Conservation (phyloP, 176 grass and related monocot species). For the Bothriochloa decipiens region DNA sequence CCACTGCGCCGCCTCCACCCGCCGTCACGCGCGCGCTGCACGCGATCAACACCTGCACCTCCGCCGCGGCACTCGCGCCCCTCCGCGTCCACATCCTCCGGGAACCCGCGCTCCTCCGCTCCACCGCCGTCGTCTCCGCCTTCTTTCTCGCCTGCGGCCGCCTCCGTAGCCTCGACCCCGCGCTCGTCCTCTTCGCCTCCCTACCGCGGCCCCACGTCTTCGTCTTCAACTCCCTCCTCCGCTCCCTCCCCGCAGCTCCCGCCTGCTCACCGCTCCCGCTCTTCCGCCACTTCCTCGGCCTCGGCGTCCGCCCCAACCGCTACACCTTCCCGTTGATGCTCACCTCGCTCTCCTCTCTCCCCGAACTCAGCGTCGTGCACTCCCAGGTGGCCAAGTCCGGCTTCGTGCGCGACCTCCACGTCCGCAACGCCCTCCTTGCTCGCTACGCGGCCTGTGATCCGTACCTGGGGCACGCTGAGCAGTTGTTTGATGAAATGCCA, state of each 20-base stretch:
- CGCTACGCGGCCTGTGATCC: constrained; percentile 35
- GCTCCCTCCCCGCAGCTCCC: constrained; percentile 40
- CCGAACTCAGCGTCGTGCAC: constrained; percentile 46
- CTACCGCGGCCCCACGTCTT: constrained; percentile 55
- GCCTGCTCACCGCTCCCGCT: constrained; percentile 55
- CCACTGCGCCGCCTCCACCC: constrained; percentile 22
- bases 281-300: constrained; percentile 55
- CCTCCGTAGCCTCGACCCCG: constrained; percentile 53
- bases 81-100: constrained; percentile 44
- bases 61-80: constrained; percentile 25
- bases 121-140: constrained; percentile 47
- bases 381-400: constrained; percentile 54
- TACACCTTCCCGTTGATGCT: constrained; percentile 69
- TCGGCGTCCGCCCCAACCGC: constrained; percentile 63
- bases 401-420: constrained; percentile 50
- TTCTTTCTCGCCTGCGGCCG: constrained; percentile 62
- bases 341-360: constrained; percentile 53
- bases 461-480: constrained; percentile 29
- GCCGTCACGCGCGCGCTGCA: constrained; percentile 30
- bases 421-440: constrained; percentile 57
- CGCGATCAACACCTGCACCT: constrained; percentile 54
- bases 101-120: constrained; percentile 35
- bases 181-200: constrained; percentile 57
- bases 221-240: constrained; percentile 59
- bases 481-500: constrained; percentile 71